These are phyloP conservation scores for Vitis hybrid DNA, from an alignment of 177 flowering plant genomes.

Conservation along the genomic window DNA sequence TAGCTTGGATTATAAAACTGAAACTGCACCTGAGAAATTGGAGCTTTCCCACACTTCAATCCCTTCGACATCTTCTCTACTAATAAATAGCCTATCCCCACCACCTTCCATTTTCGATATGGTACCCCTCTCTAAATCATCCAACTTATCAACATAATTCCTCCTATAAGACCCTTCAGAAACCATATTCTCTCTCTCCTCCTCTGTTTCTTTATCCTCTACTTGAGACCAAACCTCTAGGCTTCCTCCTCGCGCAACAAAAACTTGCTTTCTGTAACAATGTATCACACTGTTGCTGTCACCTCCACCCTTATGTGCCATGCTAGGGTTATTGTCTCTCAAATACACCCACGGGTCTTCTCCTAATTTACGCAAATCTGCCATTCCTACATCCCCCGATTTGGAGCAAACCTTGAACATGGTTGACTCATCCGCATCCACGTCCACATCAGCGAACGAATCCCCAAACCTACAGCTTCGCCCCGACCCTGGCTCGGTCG, in stretches of 20 bases:
- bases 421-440: slow-evolving; percentile 42
- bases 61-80: slow-evolving; percentile 78
- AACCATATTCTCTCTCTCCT: slow-evolving; percentile 11
- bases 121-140: slow-evolving; percentile 51
- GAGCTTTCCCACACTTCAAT: slow-evolving; percentile 96
- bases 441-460: slow-evolving; percentile 82
- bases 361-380: slow-evolving; percentile 68
- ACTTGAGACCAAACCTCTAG: slow-evolving; percentile 87
- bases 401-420: slow-evolving; percentile 84
- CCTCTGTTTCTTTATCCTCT: slow-evolving; percentile 21
- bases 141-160: slow-evolving; percentile 73
- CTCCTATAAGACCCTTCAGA: slow-evolving; percentile 50
- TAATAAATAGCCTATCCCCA: slow-evolving; percentile 78
- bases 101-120: slow-evolving; percentile 79
- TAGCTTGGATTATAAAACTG: slow-evolving; percentile 26
- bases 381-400: slow-evolving; percentile 79
- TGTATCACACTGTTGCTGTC: slow-evolving; percentile 34
- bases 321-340: slow-evolving; percentile 68
- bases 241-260: slow-evolving; percentile 66
- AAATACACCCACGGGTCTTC: slow-evolving; percentile 95
- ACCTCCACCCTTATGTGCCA: slow-evolving; percentile 41
- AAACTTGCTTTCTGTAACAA: slow-evolving; percentile 72
- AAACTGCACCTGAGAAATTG: slow-evolving; percentile 34
- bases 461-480: slow-evolving; percentile 87
- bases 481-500: slow-evolving; percentile 90